Base-by-base conservation (phyloP, 2,329 filamentous ascomycete genomes). In the Zalaria sp. region DNA sequence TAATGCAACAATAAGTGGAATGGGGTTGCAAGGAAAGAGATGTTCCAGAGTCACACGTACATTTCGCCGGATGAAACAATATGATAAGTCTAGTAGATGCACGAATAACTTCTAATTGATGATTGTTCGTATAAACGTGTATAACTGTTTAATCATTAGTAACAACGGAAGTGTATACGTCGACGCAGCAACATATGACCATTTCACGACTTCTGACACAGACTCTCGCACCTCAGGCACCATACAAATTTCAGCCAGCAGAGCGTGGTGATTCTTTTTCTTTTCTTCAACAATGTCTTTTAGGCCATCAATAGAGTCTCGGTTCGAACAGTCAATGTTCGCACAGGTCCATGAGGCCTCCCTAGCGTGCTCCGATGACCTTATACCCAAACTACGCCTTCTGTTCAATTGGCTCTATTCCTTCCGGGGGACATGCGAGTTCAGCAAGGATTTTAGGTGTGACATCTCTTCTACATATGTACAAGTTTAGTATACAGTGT, bases 271-370 rank as follows among this genome's bases (percentile, higher is more conserved):
- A 57, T 58, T 62, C 63, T 61, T 61, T 70, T 69, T 62, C 60
- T 63, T 63, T 63, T 59, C 56, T 58, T 61, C 63, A 66, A 72
- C 71, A 89, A 84, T 85, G 79, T 85, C 77, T 76, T 71, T 60
- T 79, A 81, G 86, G 81, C 83, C 81, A 77, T 83, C 84, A 83
- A 89, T 96, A 96, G 91, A 98, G 91, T 98, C 91, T 93, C 89
- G 88, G 83, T 83, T 79, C 78, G 83, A 78, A 83, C 77, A 52
- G 56, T 88, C 84, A 85, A 75, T 96, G 76, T 83, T 86, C 87
- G 79, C 83, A 85, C 83, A 93, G 85, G 76, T 81, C 79, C 72
- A 64, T 63, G 71, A 67, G 81, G 71, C 74, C 83, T 88, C 82
- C 47, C 68, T 69, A 70, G 84, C 88, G 89, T 85, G 91, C 91